These are phyloP conservation scores for Podospora conica DNA, from an alignment of 495 filamentous ascomycete genomes.

Conservation along the genomic window DNA sequence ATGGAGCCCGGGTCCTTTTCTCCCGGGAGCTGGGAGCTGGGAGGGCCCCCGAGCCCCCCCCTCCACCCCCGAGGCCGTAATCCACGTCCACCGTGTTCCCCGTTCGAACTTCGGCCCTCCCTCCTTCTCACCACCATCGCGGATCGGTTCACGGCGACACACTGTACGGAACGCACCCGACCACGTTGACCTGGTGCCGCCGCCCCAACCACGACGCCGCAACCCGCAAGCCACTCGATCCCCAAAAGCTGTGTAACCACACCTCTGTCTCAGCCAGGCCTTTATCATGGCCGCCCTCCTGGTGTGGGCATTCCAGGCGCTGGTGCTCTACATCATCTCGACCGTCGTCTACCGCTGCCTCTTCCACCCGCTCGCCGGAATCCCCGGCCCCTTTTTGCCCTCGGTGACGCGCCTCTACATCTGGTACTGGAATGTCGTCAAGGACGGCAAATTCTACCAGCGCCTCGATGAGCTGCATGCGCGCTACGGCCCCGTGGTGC, in stretches of 20 bases:
- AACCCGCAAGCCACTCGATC: neutral
- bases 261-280: neutral
- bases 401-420: constrained; percentile 14
- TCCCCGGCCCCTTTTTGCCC: constrained; percentile 18
- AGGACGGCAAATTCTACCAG: constrained; percentile 14
- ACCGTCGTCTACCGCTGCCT: constrained; percentile 25
- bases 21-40: neutral
- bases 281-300: neutral
- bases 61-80: neutral
- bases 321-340: neutral
- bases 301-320: neutral
- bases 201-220: neutral
- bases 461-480: constrained; percentile 14
- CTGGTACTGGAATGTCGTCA: constrained; percentile 17
- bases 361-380: constrained; percentile 21
- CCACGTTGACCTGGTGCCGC: neutral
- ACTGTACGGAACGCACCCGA: neutral
- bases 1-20: neutral
- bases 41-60: too few relatives aligned
- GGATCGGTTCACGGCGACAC: neutral
- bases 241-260: neutral
- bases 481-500: constrained; percentile 32
- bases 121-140: neutral
- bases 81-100: too few relatives aligned
- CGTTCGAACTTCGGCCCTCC: neutral